phyloP scores from a whole-genome alignment of 1,284 basidiomycete genomes.

The Laetiporus sulphureus region DNA sequence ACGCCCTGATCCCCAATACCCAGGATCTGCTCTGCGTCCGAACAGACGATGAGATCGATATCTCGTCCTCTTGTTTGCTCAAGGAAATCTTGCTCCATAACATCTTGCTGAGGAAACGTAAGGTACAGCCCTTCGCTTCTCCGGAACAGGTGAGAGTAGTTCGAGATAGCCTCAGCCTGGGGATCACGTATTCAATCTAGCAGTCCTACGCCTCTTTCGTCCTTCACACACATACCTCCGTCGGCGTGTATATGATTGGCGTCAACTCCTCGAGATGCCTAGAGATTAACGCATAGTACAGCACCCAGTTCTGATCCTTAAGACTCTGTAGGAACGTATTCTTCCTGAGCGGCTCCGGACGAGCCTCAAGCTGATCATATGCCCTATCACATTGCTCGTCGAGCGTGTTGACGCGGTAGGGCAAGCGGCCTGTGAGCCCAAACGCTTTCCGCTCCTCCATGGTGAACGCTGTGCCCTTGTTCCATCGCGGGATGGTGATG shows the following conservation, averaged over 20 bases:
- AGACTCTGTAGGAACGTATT: constrained; percentile 68
- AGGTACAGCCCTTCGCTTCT: constrained; percentile 67
- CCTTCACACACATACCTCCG: no score
- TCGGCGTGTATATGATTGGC: constrained; percentile 71
- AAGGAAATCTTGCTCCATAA: constrained; percentile 72
- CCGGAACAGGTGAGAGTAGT: constrained; percentile 78
- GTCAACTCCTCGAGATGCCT: constrained; percentile 67
- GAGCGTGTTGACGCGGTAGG: constrained; percentile 66
- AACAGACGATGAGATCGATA: constrained; percentile 73
- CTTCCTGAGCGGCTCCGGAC: constrained; percentile 49
- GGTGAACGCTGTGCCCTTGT: constrained; percentile 74
- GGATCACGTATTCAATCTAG: no score
- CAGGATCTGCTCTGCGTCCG: constrained; percentile 79
- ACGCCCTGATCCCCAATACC: constrained; percentile 77
- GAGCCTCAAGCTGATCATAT: constrained; percentile 53
- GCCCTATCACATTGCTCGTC: constrained; percentile 73
- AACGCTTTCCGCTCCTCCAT: constrained; percentile 59
- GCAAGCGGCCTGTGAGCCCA: constrained; percentile 73
- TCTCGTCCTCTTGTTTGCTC: constrained; percentile 58
- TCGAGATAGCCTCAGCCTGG: constrained; percentile 73
- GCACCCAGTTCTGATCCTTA: constrained; percentile 70
- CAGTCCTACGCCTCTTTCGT: no score
- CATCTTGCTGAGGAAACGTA: constrained; percentile 55
- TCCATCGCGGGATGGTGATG: constrained; percentile 59
- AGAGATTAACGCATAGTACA: constrained; percentile 63